Percentiles rank a stretch among this genome's conserved stretches.
Conservation (phyloP, 305 asterid species). For the Lippia alba region DNA sequence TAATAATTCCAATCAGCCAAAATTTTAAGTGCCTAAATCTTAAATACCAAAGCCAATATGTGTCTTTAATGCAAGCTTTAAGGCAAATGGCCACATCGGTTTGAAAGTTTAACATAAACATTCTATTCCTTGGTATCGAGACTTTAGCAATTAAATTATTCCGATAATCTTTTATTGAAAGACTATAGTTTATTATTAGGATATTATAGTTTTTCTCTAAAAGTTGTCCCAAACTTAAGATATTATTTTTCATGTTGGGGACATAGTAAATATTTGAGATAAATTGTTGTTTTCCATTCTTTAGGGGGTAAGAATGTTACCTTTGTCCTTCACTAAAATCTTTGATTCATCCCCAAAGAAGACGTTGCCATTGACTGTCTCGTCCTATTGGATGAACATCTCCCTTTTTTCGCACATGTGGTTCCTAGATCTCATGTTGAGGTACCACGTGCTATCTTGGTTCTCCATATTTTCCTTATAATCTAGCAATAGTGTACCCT, state of each 20-base stretch:
- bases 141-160: neutral
- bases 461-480: neutral
- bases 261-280: neutral
- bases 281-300: neutral
- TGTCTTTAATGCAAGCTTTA: neutral
- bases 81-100: neutral
- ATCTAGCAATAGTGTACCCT: neutral
- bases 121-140: neutral
- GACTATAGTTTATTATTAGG: no score
- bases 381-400: neutral
- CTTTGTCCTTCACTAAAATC: neutral
- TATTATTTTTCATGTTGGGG: neutral
- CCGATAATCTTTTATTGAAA: neutral
- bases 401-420: neutral
- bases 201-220: neutral
- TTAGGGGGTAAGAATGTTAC: neutral
- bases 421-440: no score
- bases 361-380: neutral
- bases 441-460: neutral
- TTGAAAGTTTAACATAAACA: neutral
- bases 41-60: no score
- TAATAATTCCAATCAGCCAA: no score
- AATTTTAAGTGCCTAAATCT: no score
- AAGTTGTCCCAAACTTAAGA: neutral
- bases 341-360: neutral